A percentile compares a stretch with the other conserved stretches of the same genome.
Evolutionary conservation across 331 rosid genomes (phyloP).

Genomic region (Dryas integrifolia): DNA sequence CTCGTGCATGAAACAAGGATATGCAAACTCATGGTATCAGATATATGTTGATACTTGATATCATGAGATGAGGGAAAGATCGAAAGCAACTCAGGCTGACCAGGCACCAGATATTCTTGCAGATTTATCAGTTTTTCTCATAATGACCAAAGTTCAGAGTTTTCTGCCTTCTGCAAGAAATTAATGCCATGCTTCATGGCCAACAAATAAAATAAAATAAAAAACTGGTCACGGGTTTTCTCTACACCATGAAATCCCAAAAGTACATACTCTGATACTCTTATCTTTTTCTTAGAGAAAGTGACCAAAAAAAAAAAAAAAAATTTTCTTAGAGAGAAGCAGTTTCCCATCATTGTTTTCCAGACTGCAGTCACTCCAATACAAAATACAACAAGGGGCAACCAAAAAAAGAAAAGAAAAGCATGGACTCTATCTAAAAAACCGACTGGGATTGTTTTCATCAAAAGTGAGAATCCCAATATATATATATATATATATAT

Average conservation of each 20-base stretch:
- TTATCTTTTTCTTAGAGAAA: slow-evolving; percentile 38
- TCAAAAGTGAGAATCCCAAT: not conserved
- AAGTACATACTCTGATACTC: slow-evolving; percentile 22
- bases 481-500: no score
- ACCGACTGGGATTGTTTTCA: not conserved
- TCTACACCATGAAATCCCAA: slow-evolving; percentile 33
- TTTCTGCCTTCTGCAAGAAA: slow-evolving; percentile 35
- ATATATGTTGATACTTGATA: not conserved
- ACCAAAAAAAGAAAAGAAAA: not conserved
- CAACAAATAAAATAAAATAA: not conserved
- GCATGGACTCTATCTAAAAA: not conserved
- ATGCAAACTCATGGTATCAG: slow-evolving; percentile 13
- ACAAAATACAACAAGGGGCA: slow-evolving; percentile 12
- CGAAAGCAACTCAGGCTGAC: slow-evolving; percentile 43
- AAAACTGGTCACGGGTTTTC: slow-evolving; percentile 51
- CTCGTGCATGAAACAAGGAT: slow-evolving; percentile 44
- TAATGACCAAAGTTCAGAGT: slow-evolving; percentile 45
- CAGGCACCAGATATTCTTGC: slow-evolving; percentile 45
- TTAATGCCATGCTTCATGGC: slow-evolving; percentile 33
- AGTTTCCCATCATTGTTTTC: slow-evolving; percentile 59
- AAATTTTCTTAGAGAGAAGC: slow-evolving; percentile 21
- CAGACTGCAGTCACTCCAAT: slow-evolving; percentile 46
- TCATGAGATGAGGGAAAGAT: slow-evolving; percentile 23
- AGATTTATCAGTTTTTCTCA: slow-evolving; percentile 55
- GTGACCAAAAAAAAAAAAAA: no score